Evolutionary conservation across 768 basidiomycete species (phyloP).

Genomic region (Aureoboletus auriporus): DNA sequence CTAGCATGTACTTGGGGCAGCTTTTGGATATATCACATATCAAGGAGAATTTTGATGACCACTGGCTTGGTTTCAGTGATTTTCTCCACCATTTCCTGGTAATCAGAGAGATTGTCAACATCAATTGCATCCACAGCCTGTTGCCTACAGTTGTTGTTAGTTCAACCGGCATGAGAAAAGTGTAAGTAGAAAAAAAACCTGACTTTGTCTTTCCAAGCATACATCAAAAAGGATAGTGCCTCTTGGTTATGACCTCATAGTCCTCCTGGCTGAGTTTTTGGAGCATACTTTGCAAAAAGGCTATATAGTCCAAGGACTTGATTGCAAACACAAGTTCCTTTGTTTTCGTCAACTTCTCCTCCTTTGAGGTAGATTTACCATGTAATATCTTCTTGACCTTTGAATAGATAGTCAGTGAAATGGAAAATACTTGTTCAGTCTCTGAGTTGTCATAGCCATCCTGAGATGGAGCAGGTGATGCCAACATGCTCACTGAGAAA

Average conservation of each 20-base stretch:
- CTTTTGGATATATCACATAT: neutral
- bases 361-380: neutral
- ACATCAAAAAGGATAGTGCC: neutral
- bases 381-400: neutral
- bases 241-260: neutral
- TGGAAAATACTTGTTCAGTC: too few species aligned
- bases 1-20: neutral
- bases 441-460: too few species aligned
- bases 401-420: neutral
- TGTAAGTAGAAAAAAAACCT: neutral
- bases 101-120: neutral
- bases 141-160: neutral
- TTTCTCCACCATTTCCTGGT: neutral
- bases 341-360: constrained; percentile 1
- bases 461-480: too few species aligned
- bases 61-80: neutral
- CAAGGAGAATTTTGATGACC: neutral
- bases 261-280: neutral
- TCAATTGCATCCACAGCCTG: neutral
- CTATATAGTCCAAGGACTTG: neutral
- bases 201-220: neutral
- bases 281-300: neutral
- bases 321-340: neutral
- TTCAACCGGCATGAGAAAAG: too few species aligned
- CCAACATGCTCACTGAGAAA: too few species aligned